phyloP scores from a whole-genome alignment of 23 red algal species.

The Cyanidium caldarium region DNA sequence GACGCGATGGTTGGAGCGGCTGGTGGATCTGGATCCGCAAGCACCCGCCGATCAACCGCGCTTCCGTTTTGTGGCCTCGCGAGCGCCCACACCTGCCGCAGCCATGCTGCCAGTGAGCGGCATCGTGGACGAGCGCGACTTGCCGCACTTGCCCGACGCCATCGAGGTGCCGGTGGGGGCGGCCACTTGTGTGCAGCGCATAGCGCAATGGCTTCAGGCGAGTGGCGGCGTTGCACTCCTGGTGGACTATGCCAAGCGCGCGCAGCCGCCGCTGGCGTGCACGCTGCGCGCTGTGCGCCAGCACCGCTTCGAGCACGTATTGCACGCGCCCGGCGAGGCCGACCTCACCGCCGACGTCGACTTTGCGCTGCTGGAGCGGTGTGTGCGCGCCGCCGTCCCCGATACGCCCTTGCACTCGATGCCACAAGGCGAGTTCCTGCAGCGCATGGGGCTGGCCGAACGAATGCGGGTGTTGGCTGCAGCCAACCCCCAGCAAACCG shows the following conservation, averaged over 20 bases:
- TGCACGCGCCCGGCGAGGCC: conserved; percentile 34
- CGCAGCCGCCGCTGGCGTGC: background rate
- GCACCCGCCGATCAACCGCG: background rate
- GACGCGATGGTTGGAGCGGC: conserved; percentile 43
- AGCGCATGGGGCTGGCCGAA: conserved; percentile 34
- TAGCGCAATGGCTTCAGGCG: background rate
- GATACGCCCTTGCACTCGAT: conserved; percentile 16
- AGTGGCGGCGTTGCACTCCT: conserved; percentile 40
- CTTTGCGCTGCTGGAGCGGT: conserved; percentile 34
- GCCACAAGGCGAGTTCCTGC: conserved; percentile 47
- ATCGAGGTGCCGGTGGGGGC: conserved; percentile 9
- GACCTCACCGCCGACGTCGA: conserved; percentile 92
- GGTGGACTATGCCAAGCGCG: conserved; percentile 58
- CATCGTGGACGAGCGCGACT: background rate
- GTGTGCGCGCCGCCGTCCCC: conserved; percentile 4
- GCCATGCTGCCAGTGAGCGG: conserved; percentile 11
- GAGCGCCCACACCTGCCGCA: conserved; percentile 25
- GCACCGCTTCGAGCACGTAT: conserved; percentile 27
- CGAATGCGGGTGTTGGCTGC: conserved; percentile 27
- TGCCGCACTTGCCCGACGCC: conserved; percentile 1
- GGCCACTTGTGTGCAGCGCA: background rate
- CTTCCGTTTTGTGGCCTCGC: conserved; percentile 38
- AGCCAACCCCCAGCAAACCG: background rate
- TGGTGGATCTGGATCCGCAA: conserved; percentile 24
- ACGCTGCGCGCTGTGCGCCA: conserved; percentile 45